phyloP scores from a whole-genome alignment of 805 yeast genomes.

The Wickerhamiella azymoides region DNA sequence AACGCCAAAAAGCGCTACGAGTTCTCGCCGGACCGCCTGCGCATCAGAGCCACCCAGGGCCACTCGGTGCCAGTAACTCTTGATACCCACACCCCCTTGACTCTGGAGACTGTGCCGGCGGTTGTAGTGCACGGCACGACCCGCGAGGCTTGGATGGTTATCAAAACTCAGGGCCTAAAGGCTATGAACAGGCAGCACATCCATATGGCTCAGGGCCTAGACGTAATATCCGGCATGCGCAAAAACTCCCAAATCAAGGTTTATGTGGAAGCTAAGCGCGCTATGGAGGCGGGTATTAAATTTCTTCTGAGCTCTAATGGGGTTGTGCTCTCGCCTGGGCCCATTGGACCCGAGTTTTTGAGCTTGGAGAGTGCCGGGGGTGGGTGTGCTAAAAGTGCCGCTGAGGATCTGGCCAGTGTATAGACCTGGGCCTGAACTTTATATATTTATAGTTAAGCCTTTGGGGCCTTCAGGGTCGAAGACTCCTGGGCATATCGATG shows the following conservation, averaged over 20 bases:
- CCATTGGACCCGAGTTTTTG: conserved; percentile 34
- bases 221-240: conserved; percentile 58
- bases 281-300: conserved; percentile 32
- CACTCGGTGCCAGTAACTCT: conserved; percentile 50
- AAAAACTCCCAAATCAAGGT: conserved; percentile 41
- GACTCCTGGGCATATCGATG: too few species aligned
- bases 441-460: too few species aligned
- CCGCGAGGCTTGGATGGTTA: conserved; percentile 32
- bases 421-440: too few species aligned
- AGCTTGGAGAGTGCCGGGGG: too few species aligned
- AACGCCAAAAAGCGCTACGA: conserved; percentile 65
- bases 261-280: conserved; percentile 41
- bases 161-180: conserved; percentile 44
- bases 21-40: conserved; percentile 25
- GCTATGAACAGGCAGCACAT: conserved; percentile 72
- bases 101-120: conserved; percentile 34
- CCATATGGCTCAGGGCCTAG: conserved; percentile 59
- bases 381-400: too few species aligned
- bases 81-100: conserved; percentile 28
- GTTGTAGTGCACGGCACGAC: conserved; percentile 73
- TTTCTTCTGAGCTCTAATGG: conserved; percentile 59
- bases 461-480: too few species aligned
- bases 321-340: conserved; percentile 56
- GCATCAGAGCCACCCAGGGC: conserved; percentile 87
- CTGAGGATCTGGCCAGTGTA: too few species aligned